Evolutionary conservation across 495 filamentous ascomycete species (phyloP), one percentile per base, ranked within the genome.

Genomic region (Trichodelitschia bisporula): DNA sequence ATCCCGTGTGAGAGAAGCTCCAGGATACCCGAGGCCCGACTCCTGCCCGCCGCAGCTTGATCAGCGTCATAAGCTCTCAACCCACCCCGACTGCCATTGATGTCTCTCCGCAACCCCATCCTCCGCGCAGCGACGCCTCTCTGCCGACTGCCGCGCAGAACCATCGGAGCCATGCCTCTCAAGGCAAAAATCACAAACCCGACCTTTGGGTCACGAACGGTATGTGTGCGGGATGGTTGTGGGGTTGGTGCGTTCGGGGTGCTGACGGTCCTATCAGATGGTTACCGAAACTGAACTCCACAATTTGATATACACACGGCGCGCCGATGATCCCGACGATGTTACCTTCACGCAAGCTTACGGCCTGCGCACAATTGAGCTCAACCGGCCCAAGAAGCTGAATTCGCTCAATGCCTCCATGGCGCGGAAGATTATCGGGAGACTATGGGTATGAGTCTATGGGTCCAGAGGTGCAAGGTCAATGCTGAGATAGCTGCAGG

Each of bases 381-480:
- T 97, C 36, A 95, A 97, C 58, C 69, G 86, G 18, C 86, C 84
- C 9, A 59, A 61, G 41, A 90, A 90, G 56, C 59, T 77, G 39
- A 95, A 97, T 49, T 71, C 82, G 18, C 63, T 97, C 37, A 76
- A 90, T 48, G 74, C 66, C 26, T 92, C 82, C 34, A 97, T 97
- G 86, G 75, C 67, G 19, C 63, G 73, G 33, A 95, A 95, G 55
- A 93, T 95, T 38, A 48, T 77, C 28, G 77, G 82, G 15, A 64
- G 89, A 28, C 46, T 97, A 37, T 60, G 72, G 51, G 68, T 31
- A 18, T 70, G 40, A 18, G 21, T 17, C 13, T n/a, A 14, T 32
- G 30, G 13, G 15, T 20, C 18, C 39, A 48, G 43, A 44, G 31
- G 19, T 18, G 16, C 18, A 12, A 6, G 17, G 10, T 15, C 15